phyloP scores from a whole-genome alignment of 202 grass and related monocot genomes.

The Setaria viridis region DNA sequence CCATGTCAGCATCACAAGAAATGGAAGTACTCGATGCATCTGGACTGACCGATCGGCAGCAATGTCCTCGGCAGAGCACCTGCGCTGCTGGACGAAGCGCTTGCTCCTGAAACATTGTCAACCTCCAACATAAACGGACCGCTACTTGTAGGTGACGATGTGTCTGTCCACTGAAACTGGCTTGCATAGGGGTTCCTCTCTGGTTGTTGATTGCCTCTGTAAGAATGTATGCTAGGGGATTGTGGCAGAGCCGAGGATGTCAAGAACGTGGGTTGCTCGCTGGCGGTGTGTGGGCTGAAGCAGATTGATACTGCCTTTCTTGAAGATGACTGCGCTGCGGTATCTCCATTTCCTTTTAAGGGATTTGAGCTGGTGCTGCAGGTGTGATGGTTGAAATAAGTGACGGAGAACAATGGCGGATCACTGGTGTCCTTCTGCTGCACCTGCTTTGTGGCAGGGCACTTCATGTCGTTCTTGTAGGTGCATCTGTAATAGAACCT shows the following conservation, averaged over 20 bases:
- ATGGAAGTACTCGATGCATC: conserved; percentile 67
- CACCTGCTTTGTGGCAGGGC: conserved; percentile 72
- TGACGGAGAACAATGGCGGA: conserved; percentile 47
- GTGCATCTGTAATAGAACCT: conserved; percentile 88
- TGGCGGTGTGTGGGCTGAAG: conserved; percentile 4
- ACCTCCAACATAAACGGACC: conserved; percentile 37
- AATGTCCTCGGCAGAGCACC: conserved; percentile 48
- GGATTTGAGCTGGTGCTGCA: conserved; percentile 45
- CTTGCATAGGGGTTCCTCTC: neutral
- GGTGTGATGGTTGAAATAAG: conserved; percentile 67
- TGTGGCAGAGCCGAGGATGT: neutral
- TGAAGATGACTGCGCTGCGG: neutral
- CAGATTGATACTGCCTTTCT: conserved; percentile 54
- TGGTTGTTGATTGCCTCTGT: conserved; percentile 29
- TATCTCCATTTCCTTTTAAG: conserved; percentile 2
- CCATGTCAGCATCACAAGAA: conserved; percentile 51
- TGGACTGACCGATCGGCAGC: conserved; percentile 50
- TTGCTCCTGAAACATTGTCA: neutral
- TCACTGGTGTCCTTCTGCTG: conserved; percentile 55
- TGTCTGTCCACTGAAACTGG: conserved; percentile 43
- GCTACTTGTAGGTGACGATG: neutral
- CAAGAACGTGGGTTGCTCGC: conserved; percentile 43
- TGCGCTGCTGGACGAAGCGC: neutral
- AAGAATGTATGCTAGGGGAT: neutral
- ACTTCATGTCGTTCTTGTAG: conserved; percentile 70